These are phyloP conservation scores for Psidium guajava DNA, from an alignment of 345 rosid species.

Conservation along the genomic window DNA sequence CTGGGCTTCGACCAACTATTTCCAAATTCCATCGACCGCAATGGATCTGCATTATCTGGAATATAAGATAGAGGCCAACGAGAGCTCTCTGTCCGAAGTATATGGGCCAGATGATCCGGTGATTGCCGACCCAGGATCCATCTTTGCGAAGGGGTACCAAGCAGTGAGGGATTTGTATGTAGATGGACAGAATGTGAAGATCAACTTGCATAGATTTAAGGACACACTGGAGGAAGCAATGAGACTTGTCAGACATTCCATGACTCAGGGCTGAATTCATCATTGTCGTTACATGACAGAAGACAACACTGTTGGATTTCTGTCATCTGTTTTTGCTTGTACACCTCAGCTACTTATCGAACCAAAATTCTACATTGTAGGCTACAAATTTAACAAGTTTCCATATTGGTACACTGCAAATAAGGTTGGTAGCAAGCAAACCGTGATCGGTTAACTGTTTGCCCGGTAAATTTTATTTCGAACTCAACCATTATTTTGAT, in stretches of 20 bases:
- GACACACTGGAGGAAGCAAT: constrained; percentile 17
- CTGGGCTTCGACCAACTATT: constrained; percentile 20
- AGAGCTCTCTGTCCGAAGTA: constrained; percentile 17
- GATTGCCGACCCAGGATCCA: constrained; percentile 7
- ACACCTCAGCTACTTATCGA: neutral
- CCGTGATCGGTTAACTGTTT: no score
- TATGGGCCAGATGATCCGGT: constrained; percentile 22
- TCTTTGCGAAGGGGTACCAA: constrained; percentile 10
- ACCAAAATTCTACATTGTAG: no score
- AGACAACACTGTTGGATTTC: neutral
- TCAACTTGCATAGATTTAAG: constrained; percentile 15
- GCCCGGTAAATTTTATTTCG: no score
- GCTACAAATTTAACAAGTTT: no score
- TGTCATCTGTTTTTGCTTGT: neutral
- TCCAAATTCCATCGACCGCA: constrained; percentile 8
- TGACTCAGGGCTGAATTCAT: neutral
- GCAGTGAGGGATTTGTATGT: constrained; percentile 15
- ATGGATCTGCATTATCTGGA: constrained; percentile 29
- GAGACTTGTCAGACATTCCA: neutral
- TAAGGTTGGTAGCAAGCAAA: no score
- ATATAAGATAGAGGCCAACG: constrained; percentile 26
- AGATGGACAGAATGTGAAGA: constrained; percentile 20
- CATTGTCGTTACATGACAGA: neutral
- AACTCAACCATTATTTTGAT: no score
- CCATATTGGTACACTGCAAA: no score